phyloP scores from a whole-genome alignment of 768 basidiomycete genomes.

The Pleurotus tuber-regium region DNA sequence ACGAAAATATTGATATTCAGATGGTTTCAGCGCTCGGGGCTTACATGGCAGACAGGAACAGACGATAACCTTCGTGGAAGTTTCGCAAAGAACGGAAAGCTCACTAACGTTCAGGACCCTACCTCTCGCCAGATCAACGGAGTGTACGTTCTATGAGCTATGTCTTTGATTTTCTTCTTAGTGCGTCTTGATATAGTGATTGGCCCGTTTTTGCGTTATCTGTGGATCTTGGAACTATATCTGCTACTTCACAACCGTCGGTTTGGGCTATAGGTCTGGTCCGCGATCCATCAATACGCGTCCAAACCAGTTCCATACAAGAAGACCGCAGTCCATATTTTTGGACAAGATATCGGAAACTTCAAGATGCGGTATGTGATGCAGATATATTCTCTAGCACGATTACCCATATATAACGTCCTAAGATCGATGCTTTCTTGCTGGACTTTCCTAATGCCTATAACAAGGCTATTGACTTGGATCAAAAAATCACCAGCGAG shows the following conservation, averaged over 20 bases:
- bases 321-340: slow-evolving; percentile 33
- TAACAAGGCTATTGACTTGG: slow-evolving; percentile 34
- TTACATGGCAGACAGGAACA: slow-evolving; percentile 45
- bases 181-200: too few species aligned
- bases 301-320: slow-evolving; percentile 17
- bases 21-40: slow-evolving; percentile 15
- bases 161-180: too few species aligned
- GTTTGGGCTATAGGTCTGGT: slow-evolving; percentile 37
- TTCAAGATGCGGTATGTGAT: slow-evolving; percentile 29
- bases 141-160: too few species aligned
- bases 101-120: slow-evolving; percentile 38
- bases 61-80: slow-evolving; percentile 36
- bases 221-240: slow-evolving; percentile 42
- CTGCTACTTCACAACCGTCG: slow-evolving; percentile 24
- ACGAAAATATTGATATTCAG: too few species aligned
- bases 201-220: slow-evolving; percentile 52
- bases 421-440: slow-evolving; percentile 42
- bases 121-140: slow-evolving; percentile 38
- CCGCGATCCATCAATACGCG: slow-evolving; percentile 33
- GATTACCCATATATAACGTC: too few species aligned
- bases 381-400: not conserved
- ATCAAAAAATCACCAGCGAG: slow-evolving; percentile 33
- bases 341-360: slow-evolving; percentile 29
- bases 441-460: slow-evolving; percentile 36
- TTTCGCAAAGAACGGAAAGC: slow-evolving; percentile 37